Base-by-base conservation (phyloP, 306 rosid species). In the Leucaena leucocephala region DNA sequence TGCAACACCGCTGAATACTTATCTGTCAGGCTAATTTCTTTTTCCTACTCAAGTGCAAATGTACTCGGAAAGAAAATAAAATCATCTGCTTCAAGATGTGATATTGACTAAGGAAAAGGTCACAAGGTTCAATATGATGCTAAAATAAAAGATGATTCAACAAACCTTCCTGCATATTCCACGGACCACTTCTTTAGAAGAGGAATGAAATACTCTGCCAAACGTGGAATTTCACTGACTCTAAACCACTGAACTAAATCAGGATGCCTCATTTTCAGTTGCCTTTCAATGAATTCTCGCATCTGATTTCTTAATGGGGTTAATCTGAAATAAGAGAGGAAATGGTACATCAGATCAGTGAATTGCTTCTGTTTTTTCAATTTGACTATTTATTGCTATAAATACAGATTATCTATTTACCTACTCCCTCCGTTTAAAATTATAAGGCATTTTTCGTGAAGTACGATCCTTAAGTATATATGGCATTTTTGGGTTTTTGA, bases 161-260 rank as follows among this genome's bases (percentile, higher is more conserved):
- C 92, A 75, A 83, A 89, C 94, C 97, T 89, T 89, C 97, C 94
- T 14, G 94, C 92, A 77, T 91, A 91, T 62, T 91, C 90, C 91
- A 82, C 61, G 38, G 97, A 86, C 92, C 90, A 91, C 79, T 85
- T 84, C 64, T 86, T 91, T 27, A 89, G 82, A 85, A 88, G 84
- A 70, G 94, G 91, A 82, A 64, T n/a, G 78, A 91, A 86, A 82
- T 82, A 88, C 75, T 84, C 85, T 21, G 85, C 83, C 59, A 89
- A 76, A 15, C 38, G 88, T 0, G 90, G 90, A 65, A 83, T 77
- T 75, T 89, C 92, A 17, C 67, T 78, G 72, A 58, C 85, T 72
- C 80, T 74, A 85, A 91, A 91, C 97, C 94, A 91, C 68, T 85
- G 85, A 33, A 82, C 85, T 68, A 91, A 81, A 67, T 76, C 76